Percentiles rank a stretch among this genome's conserved stretches.
phyloP scores from a whole-genome alignment of 176 grass and related monocot genomes.

The Hordeum vulgare region DNA sequence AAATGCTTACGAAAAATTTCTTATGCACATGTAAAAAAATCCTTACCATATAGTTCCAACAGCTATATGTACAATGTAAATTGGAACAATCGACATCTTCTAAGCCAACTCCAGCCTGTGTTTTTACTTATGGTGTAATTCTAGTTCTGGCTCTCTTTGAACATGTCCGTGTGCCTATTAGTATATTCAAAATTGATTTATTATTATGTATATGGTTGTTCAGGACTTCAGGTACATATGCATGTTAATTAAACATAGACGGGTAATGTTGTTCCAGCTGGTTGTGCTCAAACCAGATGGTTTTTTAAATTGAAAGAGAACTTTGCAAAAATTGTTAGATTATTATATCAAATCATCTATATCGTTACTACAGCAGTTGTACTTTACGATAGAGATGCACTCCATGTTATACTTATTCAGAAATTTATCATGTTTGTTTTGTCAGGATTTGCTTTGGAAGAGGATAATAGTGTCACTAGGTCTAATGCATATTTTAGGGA shows the following conservation, averaged over 20 bases:
- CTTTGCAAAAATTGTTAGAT: conserved; percentile 64
- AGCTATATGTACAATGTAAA: not conserved
- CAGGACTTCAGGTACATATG: not conserved
- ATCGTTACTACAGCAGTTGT: not conserved
- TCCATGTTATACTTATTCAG: not conserved
- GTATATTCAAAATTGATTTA: not conserved
- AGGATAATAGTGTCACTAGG: conserved; percentile 90
- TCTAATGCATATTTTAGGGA: conserved; percentile 84
- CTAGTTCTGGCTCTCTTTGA: not conserved
- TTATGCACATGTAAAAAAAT: not conserved
- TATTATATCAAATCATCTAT: not conserved
- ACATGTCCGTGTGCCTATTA: not conserved
- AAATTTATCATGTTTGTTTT: conserved; percentile 9
- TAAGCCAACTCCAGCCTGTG: not conserved
- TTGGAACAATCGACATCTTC: not conserved
- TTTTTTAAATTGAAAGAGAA: conserved; percentile 98
- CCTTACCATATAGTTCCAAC: not conserved
- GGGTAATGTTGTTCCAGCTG: conserved; percentile 36
- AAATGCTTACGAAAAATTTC: not conserved
- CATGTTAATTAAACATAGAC: conserved; percentile 2
- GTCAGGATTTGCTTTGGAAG: conserved; percentile 94
- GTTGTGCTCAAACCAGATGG: conserved; percentile 88
- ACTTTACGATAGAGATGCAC: not conserved
- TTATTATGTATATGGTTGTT: not conserved
- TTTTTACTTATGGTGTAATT: not conserved